Percentiles rank a stretch among this genome's conserved stretches.
These are phyloP conservation scores for Daldinia sp. DNA, from an alignment of 2,329 filamentous ascomycete species.

Conservation along the genomic window DNA sequence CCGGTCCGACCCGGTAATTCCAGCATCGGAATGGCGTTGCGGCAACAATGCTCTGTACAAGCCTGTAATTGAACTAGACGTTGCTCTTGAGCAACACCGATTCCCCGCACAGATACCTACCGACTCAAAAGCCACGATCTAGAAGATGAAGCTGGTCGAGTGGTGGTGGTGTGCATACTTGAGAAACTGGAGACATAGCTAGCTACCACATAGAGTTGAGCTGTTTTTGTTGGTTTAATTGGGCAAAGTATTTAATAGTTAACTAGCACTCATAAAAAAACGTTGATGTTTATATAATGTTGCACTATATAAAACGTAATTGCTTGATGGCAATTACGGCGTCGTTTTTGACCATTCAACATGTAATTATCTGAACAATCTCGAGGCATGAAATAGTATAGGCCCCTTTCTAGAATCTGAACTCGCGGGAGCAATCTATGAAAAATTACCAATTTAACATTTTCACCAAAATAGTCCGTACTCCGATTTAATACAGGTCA, in stretches of 20 bases:
- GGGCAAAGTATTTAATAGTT: neutral
- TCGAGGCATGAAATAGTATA: no score
- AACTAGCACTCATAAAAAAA: neutral
- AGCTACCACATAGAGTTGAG: constrained; percentile 2
- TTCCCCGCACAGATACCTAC: constrained; percentile 1
- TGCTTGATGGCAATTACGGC: no score
- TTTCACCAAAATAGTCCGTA: no score
- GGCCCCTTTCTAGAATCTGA: no score
- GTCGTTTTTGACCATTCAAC: no score
- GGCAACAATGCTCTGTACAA: constrained; percentile 12
- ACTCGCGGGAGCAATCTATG: no score
- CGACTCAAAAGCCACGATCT: neutral
- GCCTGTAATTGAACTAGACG: constrained; percentile 6
- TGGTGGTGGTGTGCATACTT: neutral
- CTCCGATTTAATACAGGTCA: no score
- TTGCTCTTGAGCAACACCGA: constrained; percentile 9
- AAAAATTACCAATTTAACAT: no score
- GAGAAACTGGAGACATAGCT: constrained; percentile 2
- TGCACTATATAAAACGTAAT: no score
- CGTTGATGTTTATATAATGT: neutral
- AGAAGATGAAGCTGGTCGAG: neutral
- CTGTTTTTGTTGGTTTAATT: constrained; percentile 8
- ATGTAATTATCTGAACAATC: no score
- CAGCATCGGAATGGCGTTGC: constrained; percentile 28
- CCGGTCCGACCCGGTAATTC: constrained; percentile 16